phyloP scores from a whole-genome alignment of 2,329 filamentous ascomycete genomes.

The Bipolaris zeicola region DNA sequence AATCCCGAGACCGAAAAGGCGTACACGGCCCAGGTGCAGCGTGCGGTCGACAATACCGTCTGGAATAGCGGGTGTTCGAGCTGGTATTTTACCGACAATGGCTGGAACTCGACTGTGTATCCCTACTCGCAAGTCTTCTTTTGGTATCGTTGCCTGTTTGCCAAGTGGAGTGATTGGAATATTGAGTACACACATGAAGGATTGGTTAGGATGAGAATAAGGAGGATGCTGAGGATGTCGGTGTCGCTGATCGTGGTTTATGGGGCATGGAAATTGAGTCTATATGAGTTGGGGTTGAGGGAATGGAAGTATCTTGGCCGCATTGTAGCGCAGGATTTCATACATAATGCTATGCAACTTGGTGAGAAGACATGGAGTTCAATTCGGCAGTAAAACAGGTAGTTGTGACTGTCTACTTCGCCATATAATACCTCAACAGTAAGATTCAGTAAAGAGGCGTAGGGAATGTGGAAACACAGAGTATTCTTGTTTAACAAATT shows the following conservation, averaged over 20 bases:
- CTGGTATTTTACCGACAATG: conserved; percentile 80
- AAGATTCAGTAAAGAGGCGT: not conserved
- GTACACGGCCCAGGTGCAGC: conserved; percentile 51
- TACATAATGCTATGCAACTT: conserved; percentile 15
- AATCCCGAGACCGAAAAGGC: conserved; percentile 78
- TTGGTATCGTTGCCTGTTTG: conserved; percentile 57
- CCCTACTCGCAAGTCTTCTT: conserved; percentile 58
- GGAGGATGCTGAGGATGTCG: conserved; percentile 23
- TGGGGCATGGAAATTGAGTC: conserved; percentile 32
- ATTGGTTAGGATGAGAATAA: conserved; percentile 37
- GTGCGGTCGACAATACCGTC: conserved; percentile 57
- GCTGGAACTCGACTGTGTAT: conserved; percentile 74
- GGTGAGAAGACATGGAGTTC: conserved; percentile 9
- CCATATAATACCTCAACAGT: not conserved
- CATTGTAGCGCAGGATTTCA: conserved; percentile 13
- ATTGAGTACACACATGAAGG: conserved; percentile 59
- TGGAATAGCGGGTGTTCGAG: conserved; percentile 58
- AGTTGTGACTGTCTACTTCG: not conserved
- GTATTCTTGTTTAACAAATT: not conserved
- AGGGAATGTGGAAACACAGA: not conserved
- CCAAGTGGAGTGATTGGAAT: conserved; percentile 61
- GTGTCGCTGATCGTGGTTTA: conserved; percentile 27
- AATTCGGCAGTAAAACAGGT: not conserved
- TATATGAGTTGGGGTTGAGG: conserved; percentile 28
- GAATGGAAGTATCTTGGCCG: conserved; percentile 26